Evolutionary conservation across 1,139 yeast species (phyloP).

Genomic region (Saccharomyces pastorianus): DNA sequence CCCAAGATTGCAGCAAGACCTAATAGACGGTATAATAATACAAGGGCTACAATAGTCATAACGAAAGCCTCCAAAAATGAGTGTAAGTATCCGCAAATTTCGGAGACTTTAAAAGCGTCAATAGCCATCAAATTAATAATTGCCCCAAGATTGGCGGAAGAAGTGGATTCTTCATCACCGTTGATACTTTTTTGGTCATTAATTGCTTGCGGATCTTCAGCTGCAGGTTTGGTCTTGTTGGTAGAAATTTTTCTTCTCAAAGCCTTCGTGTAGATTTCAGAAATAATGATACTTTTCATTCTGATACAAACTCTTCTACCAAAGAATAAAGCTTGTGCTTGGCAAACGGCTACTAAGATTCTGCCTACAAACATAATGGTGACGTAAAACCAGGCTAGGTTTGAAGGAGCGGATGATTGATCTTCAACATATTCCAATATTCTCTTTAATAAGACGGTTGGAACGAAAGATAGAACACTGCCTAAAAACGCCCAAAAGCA

Average conservation of each 20-base stretch:
- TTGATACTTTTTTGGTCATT: slow-evolving; percentile 26
- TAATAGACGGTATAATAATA: slow-evolving; percentile 57
- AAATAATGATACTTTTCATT: slow-evolving; percentile 81
- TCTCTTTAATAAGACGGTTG: slow-evolving; percentile 68
- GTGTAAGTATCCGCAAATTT: slow-evolving; percentile 83
- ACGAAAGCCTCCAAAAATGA: slow-evolving; percentile 65
- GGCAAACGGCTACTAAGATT: slow-evolving; percentile 50
- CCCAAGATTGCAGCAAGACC: slow-evolving; percentile 92
- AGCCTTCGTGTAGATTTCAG: slow-evolving; percentile 89
- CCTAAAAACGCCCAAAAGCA: slow-evolving; percentile 64
- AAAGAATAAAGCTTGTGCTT: slow-evolving; percentile 76
- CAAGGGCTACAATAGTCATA: slow-evolving; percentile 61
- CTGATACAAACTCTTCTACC: slow-evolving; percentile 92
- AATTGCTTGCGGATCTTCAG: slow-evolving; percentile 21
- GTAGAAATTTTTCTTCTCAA: slow-evolving; percentile 68
- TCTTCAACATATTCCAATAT: slow-evolving; percentile 79
- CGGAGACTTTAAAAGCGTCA: slow-evolving; percentile 89
- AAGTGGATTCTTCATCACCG: slow-evolving; percentile 33
- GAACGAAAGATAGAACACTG: slow-evolving; percentile 62
- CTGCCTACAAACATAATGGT: slow-evolving; percentile 61
- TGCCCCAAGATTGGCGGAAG: slow-evolving; percentile 73
- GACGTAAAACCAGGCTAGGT: slow-evolving; percentile 88
- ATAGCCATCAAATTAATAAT: slow-evolving; percentile 92
- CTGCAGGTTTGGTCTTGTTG: slow-evolving; percentile 15
- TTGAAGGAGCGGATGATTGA: slow-evolving; percentile 51